These are phyloP conservation scores for Epichloe sp. DNA, from an alignment of 2,329 filamentous ascomycete genomes.

Conservation along the genomic window DNA sequence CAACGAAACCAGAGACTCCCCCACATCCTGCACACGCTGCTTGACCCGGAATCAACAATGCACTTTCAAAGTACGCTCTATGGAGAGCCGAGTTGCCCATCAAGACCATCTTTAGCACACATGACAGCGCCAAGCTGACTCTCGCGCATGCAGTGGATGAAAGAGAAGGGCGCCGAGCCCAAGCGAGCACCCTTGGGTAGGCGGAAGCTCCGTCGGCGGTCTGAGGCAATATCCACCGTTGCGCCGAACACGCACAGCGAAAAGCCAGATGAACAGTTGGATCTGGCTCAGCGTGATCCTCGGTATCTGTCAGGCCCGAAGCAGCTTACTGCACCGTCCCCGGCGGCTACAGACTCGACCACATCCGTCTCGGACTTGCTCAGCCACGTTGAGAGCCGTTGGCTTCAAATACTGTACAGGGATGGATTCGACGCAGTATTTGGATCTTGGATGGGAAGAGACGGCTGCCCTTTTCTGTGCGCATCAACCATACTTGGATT, in stretches of 20 bases:
- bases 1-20: conserved; percentile 46
- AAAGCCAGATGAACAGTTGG: background rate
- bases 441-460: conserved; percentile 28
- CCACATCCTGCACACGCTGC: conserved; percentile 54
- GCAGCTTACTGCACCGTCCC: background rate
- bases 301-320: background rate
- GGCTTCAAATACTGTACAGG: conserved; percentile 19
- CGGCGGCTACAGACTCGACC: conserved; percentile 3
- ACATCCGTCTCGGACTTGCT: conserved; percentile 1
- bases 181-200: background rate
- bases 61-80: conserved; percentile 16
- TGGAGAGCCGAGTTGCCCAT: no score
- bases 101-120: no score
- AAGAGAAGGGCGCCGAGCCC: background rate
- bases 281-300: background rate
- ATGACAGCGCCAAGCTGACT: no score
- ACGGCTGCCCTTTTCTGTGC: conserved; percentile 28
- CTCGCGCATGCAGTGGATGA: conserved; percentile 1
- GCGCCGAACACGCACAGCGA: background rate
- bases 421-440: conserved; percentile 26
- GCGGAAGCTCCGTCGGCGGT: conserved; percentile 1
- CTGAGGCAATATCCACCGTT: background rate
- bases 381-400: conserved; percentile 8
- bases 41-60: conserved; percentile 13
- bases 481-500: conserved; percentile 4